A percentile compares a stretch with the other conserved stretches of the same genome.
Conservation (phyloP, 1,284 basidiomycete species). For the Psilocybe mexicana region DNA sequence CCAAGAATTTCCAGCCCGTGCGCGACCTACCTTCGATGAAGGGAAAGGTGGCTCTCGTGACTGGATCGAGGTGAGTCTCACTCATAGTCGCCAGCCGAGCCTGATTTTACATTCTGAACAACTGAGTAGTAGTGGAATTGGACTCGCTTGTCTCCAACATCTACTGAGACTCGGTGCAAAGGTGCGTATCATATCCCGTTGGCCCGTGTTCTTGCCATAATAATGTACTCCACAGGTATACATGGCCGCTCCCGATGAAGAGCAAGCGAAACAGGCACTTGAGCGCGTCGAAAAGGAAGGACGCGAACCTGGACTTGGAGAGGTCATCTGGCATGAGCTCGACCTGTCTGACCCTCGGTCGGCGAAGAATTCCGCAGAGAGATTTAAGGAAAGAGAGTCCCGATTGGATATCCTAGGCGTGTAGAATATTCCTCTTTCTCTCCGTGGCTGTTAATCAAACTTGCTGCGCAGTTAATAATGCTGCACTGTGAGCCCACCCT, state of each 20-base stretch:
- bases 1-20: slow-evolving; percentile 13
- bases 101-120: too few relatives aligned
- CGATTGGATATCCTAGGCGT: slow-evolving; percentile 15
- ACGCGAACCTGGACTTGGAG: slow-evolving; percentile 17
- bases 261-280: slow-evolving; percentile 13
- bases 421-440: background rate
- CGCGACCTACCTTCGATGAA: slow-evolving; percentile 15
- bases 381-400: slow-evolving; percentile 13
- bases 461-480: slow-evolving; percentile 15
- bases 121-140: slow-evolving; percentile 16
- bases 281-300: slow-evolving; percentile 16
- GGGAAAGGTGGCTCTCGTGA: slow-evolving; percentile 16
- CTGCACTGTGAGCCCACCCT: slow-evolving; percentile 10
- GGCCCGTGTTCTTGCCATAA: background rate
- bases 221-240: slow-evolving; percentile 11
- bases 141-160: slow-evolving; percentile 16
- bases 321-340: slow-evolving; percentile 18
- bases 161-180: slow-evolving; percentile 15
- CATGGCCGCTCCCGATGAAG: slow-evolving; percentile 17
- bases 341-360: slow-evolving; percentile 17
- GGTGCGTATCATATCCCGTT: background rate
- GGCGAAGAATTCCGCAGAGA: slow-evolving; percentile 15
- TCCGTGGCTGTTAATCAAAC: background rate
- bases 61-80: slow-evolving; percentile 14
- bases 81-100: background rate